Evolutionary conservation across 805 yeast genomes (phyloP), one percentile per base, ranked within the genome.

Genomic region (Wickerhamiella parazyma): DNA sequence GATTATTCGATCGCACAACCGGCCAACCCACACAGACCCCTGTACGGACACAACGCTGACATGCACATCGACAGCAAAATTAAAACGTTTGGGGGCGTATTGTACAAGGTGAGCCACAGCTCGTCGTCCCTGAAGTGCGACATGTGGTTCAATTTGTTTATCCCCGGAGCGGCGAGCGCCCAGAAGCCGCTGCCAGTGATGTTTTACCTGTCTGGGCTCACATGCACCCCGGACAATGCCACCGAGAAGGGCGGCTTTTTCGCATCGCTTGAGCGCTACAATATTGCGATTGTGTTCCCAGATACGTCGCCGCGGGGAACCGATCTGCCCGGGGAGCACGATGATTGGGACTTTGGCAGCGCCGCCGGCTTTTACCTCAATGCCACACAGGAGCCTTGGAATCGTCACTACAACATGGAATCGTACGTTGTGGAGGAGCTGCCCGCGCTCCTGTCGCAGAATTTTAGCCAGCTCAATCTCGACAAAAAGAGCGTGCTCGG

Each of bases 261-360:
- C 67, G 89, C 79, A 54, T 73, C 77, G 45, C 79, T 78, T 58
- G 74, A 78, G 51, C 71, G 80, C 56, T 75, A 76, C 55, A 93
- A 93, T 4, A 78, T 89, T 60, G 94, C 94, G 0, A 64, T 89
- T 14, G 85, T 89, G 1, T 87, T 81, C 61, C 97, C 98, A 16
- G 98, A 89, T 62, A 91, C 98, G 3, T 87, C 97, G 7, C 97
- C 98, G 44, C 75, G 97, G 51, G 95, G 93, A 12, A 76, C 79
- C 11, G 69, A 68, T 39, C 68, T 79, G 47, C 76, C 72, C 25
- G 93, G 94, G n/a, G 91, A 80, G 58, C 76, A 77, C 54, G 93
- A 80, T 47, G 61, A 75, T 14, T 91, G 80, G 76, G 95, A 86
- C 59, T 83, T 89, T 57, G 98, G 98, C 19, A 69, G 86, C 1